Evolutionary conservation across 1,284 basidiomycete species (phyloP), one percentile per base, ranked within the genome.

Genomic region (Sporisorium sorghi): DNA sequence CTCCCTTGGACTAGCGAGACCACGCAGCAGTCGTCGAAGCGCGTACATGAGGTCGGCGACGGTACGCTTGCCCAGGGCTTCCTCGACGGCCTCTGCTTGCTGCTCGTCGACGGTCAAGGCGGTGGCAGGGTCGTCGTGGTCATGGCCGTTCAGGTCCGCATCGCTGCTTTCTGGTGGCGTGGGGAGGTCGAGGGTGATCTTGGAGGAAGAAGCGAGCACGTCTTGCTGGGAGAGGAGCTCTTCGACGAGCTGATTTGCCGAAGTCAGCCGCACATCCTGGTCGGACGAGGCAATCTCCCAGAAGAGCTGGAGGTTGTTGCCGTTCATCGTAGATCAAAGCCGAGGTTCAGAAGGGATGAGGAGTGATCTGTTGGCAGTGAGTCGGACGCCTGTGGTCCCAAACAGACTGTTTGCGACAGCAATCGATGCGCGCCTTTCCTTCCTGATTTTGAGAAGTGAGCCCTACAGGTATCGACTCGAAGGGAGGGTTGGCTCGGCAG

Each of bases 211-310:
- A 8, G 66, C 68, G n/a, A 68, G 63, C 17, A 73, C 49, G 17
- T 59, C 51, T 39, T 71, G 59, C 55, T 78, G 75, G 3, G 58
- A 49, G 35, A 78, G 48, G 65, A 97, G 89, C 17, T 92, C 87
- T 26, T 87, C 86, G 65, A 97, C 86, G 37, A 98, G 90, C 83
- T 93, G 91, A 42, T 92, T 90, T 0, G 94, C 95, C 9, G 95
- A 92, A 78, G 91, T 89, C 33, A 97, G 82, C 6, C 95, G 90
- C 62, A 92, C 91, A 60, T 90, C 89, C 85, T 90, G 92, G 37
- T 89, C 90, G 4, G 89, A 87, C 3, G 92, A 93, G n/a, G 94
- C 94, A 49, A 97, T 88, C 84, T 94, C 88, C 94, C 94, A 97
- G 88, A 94, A 97, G 50, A 97, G 89, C 37, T 93, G 91, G 57